Base-by-base conservation (phyloP, 768 basidiomycete genomes). In the Agrocybe praecox region DNA sequence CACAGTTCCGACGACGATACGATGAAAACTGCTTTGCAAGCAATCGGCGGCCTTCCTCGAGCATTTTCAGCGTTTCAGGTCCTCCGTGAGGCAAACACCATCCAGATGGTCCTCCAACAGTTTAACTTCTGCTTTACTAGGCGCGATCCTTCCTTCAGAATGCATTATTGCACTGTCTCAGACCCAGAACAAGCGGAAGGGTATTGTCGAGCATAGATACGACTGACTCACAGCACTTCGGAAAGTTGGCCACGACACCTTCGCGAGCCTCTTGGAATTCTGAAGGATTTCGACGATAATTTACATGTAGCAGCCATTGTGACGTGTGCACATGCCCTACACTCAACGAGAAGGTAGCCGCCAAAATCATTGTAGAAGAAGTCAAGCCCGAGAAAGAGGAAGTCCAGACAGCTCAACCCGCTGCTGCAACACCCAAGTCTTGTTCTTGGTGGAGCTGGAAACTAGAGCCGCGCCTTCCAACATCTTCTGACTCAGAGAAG, bases 391-490 rank as follows among this genome's bases (percentile, higher is more conserved):
- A 64, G 40, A 49, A 49, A 49, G 53, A 61, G 18, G 58, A 46
- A 40, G 33, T 29, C 36, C 34, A 47, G 21, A 40, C 54, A 14
- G 46, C 64, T 32, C 56, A 55, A 40, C 54, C 61, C 29, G 48
- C 64, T 9, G 51, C 61, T 19, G 53, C n/a, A n/a, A n/a, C 65
- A 18, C 57, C 62, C 6, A 51, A 64, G 45, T 66, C 73, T 55
- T 60, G 65, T 22, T 62, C 61, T 8, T 79, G 78, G 75, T 81
- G 76, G 77, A 75, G 71, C 50, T 82, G 81, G 81, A 72, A 69
- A 46, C 62, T 82, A 42, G 73, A 80, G 50, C 74, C 76, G 14
- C 67, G 64, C 18, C 18, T 42, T 21, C 12, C 22, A 6, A 22
- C 49, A 24, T 56, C 59, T 22, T 45, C 61, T 40, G 78, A 79